phyloP scores from a whole-genome alignment of 1,139 yeast species.

The Wickerhamomyces sp. region DNA sequence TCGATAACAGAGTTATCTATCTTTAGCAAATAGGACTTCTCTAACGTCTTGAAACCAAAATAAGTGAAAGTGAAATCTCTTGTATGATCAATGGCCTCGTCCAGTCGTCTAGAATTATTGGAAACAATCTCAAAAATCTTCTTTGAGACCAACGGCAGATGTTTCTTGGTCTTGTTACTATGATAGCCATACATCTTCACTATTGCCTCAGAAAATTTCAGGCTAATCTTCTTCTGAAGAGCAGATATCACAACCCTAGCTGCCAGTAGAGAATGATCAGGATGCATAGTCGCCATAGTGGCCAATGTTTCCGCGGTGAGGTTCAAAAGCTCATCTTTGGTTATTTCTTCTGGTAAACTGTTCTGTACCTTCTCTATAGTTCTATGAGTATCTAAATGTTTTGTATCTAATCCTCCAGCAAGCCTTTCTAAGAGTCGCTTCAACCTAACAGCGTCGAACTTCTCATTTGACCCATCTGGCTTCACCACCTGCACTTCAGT shows the following conservation, averaged over 20 bases:
- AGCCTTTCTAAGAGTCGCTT: slow-evolving; percentile 4
- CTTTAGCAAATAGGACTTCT: slow-evolving; percentile 73
- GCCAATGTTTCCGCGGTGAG: slow-evolving; percentile 97
- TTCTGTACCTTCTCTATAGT: slow-evolving; percentile 55
- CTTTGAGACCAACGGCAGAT: slow-evolving; percentile 70
- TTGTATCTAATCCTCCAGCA: slow-evolving; percentile 44
- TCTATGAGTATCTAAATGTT: slow-evolving; percentile 55
- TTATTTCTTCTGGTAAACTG: slow-evolving; percentile 72
- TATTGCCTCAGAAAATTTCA: slow-evolving; percentile 68
- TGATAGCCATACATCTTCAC: slow-evolving; percentile 54
- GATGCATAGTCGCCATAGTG: slow-evolving; percentile 93
- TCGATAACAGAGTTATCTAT: slow-evolving; percentile 66
- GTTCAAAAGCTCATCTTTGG: slow-evolving; percentile 77
- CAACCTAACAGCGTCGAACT: slow-evolving; percentile 7
- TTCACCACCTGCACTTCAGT: slow-evolving; percentile 8
- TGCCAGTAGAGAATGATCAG: slow-evolving; percentile 91
- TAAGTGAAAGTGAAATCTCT: slow-evolving; percentile 77
- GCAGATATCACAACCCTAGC: slow-evolving; percentile 93
- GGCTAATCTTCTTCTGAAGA: slow-evolving; percentile 85
- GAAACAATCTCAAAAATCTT: slow-evolving; percentile 58
- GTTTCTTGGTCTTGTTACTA: slow-evolving; percentile 60
- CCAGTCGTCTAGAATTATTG: slow-evolving; percentile 58
- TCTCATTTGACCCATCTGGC: slow-evolving; percentile 7
- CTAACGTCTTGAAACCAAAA: slow-evolving; percentile 84
- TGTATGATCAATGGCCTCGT: slow-evolving; percentile 71